Conservation (phyloP, 2,329 filamentous ascomycete genomes). For the Trematosphaeria pertusa region DNA sequence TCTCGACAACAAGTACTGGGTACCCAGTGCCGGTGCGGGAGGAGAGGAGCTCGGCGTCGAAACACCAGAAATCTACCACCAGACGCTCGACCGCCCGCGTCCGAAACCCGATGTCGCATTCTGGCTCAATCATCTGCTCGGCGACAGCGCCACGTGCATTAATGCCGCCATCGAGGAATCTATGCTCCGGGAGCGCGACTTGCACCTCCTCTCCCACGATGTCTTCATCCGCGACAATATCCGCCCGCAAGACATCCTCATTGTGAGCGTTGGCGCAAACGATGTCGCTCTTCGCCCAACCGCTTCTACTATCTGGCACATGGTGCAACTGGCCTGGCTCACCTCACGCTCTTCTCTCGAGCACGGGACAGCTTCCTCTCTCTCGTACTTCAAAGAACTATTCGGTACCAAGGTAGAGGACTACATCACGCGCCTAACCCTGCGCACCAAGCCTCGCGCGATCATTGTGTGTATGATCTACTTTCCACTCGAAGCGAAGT, state of each 20-base stretch:
- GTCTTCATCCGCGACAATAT: slow-evolving; percentile 45
- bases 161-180: slow-evolving; percentile 46
- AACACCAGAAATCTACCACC: slow-evolving; percentile 37
- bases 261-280: slow-evolving; percentile 48
- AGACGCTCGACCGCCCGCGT: slow-evolving; percentile 27
- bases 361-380: slow-evolving; percentile 29
- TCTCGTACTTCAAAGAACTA: slow-evolving; percentile 41
- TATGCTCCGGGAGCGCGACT: slow-evolving; percentile 41
- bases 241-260: slow-evolving; percentile 35
- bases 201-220: slow-evolving; percentile 39
- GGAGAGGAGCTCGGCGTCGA: slow-evolving; percentile 17
- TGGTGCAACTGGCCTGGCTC: slow-evolving; percentile 42
- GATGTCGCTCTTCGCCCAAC: slow-evolving; percentile 43
- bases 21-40: slow-evolving; percentile 23
- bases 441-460: slow-evolving; percentile 39
- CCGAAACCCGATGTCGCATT: slow-evolving; percentile 46
- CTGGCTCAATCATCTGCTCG: slow-evolving; percentile 45
- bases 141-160: slow-evolving; percentile 41
- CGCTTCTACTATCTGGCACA: slow-evolving; percentile 34
- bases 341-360: slow-evolving; percentile 31
- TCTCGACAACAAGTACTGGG: slow-evolving; percentile 49
- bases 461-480: slow-evolving; percentile 50
- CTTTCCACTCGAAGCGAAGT: slow-evolving; percentile 39
- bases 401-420: slow-evolving; percentile 36
- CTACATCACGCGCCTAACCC: slow-evolving; percentile 35